phyloP scores from a whole-genome alignment of 2,329 filamentous ascomycete genomes.

The Pseudogymnoascus sp. region DNA sequence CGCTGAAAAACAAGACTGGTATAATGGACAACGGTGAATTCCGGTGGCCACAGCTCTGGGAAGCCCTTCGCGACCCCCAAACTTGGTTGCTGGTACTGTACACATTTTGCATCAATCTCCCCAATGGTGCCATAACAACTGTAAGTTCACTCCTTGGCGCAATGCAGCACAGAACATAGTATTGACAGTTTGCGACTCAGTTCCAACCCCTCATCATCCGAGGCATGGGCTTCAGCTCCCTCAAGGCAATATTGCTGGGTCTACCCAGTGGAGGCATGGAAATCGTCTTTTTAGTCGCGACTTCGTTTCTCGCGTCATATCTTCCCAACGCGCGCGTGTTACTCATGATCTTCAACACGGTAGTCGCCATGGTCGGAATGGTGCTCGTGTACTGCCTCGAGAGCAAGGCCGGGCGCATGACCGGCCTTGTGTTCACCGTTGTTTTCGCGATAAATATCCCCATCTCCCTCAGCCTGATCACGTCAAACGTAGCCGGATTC shows the following conservation, averaged over 20 bases:
- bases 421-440: slow-evolving; percentile 52
- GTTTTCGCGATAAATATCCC: slow-evolving; percentile 45
- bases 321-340: slow-evolving; percentile 14
- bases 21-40: slow-evolving; percentile 18
- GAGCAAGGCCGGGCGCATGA: slow-evolving; percentile 36
- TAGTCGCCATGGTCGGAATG: slow-evolving; percentile 50
- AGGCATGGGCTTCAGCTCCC: slow-evolving; percentile 31
- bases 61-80: slow-evolving; percentile 31
- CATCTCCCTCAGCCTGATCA: slow-evolving; percentile 40
- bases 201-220: slow-evolving; percentile 34
- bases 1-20: slow-evolving; percentile 22
- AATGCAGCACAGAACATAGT: not conserved
- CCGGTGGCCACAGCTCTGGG: slow-evolving; percentile 34
- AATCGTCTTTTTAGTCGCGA: slow-evolving; percentile 10
- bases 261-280: slow-evolving; percentile 50
- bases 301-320: slow-evolving; percentile 13
- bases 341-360: slow-evolving; percentile 20
- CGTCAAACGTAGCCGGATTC: slow-evolving; percentile 56
- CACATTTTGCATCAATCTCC: slow-evolving; percentile 29
- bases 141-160: slow-evolving; percentile 8
- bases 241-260: slow-evolving; percentile 38
- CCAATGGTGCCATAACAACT: slow-evolving; percentile 36
- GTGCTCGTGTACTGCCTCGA: slow-evolving; percentile 51
- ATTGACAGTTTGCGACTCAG: slow-evolving; percentile 1
- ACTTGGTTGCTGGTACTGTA: slow-evolving; percentile 24